Percentiles rank a stretch among this genome's conserved stretches.
Conservation (phyloP, 108 stramenopile species). For the Skeletonema marinoi region DNA sequence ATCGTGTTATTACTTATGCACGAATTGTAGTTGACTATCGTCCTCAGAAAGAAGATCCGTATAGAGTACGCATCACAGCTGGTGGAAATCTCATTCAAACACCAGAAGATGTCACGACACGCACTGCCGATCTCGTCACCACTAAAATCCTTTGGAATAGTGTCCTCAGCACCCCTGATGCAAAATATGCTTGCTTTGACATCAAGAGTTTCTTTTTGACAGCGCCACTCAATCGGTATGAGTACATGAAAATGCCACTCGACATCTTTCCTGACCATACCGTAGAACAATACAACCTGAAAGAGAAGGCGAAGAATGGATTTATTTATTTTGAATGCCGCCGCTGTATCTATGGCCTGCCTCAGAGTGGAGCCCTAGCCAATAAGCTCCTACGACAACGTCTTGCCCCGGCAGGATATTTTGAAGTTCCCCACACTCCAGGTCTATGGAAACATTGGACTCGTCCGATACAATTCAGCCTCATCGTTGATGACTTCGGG, state of each 20-base stretch:
- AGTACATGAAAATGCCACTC: slow-evolving; percentile 49
- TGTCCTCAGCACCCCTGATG: slow-evolving; percentile 27
- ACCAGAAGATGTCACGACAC: slow-evolving; percentile 12
- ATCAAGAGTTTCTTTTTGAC: slow-evolving; percentile 50
- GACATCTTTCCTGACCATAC: slow-evolving; percentile 22
- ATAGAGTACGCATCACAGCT: slow-evolving; percentile 11
- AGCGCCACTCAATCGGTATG: slow-evolving; percentile 25
- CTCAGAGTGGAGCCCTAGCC: slow-evolving; percentile 48
- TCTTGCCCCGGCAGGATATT: slow-evolving; percentile 23
- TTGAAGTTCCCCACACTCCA: slow-evolving; percentile 27
- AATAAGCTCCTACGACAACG: slow-evolving; percentile 14
- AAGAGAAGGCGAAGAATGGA: background rate
- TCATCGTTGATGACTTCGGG: slow-evolving; percentile 63
- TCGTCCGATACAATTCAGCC: slow-evolving; percentile 27
- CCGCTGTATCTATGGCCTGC: slow-evolving; percentile 52
- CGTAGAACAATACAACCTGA: slow-evolving; percentile 28
- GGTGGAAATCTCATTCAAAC: slow-evolving; percentile 38
- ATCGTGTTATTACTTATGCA: slow-evolving; percentile 11
- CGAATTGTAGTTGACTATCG: background rate
- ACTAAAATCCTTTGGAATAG: slow-evolving; percentile 48
- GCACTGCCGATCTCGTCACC: slow-evolving; percentile 30
- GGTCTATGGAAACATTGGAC: slow-evolving; percentile 41
- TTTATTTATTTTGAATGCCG: slow-evolving; percentile 10
- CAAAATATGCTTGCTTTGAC: slow-evolving; percentile 26
- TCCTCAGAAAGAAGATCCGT: background rate